These are phyloP conservation scores for Exophiala bonariae DNA, from an alignment of 2,329 filamentous ascomycete species.

Conservation along the genomic window DNA sequence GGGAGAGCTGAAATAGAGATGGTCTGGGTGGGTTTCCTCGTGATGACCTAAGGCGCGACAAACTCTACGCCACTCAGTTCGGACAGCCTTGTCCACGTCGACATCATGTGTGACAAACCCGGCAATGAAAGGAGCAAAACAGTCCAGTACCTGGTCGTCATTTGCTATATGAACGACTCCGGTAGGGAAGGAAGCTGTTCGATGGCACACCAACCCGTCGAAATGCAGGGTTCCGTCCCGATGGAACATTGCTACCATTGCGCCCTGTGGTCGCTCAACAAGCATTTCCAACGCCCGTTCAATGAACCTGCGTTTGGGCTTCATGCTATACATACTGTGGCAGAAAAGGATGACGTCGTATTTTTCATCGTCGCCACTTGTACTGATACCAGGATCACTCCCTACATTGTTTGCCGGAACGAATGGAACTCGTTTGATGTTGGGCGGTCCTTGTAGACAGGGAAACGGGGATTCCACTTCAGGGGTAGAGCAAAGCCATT, in stretches of 20 bases:
- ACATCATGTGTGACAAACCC: slow-evolving; percentile 43
- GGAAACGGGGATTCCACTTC: slow-evolving; percentile 41
- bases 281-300: slow-evolving; percentile 52
- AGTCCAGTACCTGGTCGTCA: slow-evolving; percentile 47
- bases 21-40: slow-evolving; percentile 36
- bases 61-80: slow-evolving; percentile 49
- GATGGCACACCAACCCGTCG: slow-evolving; percentile 50
- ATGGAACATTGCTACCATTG: slow-evolving; percentile 57
- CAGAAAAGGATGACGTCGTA: slow-evolving; percentile 63
- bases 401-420: slow-evolving; percentile 28
- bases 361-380: slow-evolving; percentile 32
- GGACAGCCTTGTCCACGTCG: slow-evolving; percentile 34
- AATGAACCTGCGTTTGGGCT: slow-evolving; percentile 47
- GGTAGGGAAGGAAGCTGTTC: slow-evolving; percentile 49
- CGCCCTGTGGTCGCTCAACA: slow-evolving; percentile 33
- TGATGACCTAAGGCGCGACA: slow-evolving; percentile 51
- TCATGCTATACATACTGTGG: slow-evolving; percentile 65
- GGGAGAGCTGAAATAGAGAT: slow-evolving; percentile 52
- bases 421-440: slow-evolving; percentile 46
- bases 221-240: slow-evolving; percentile 46
- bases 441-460: slow-evolving; percentile 39
- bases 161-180: slow-evolving; percentile 47
- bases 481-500: slow-evolving; percentile 39
- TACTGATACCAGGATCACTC: slow-evolving; percentile 23
- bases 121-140: slow-evolving; percentile 54